Base-by-base conservation (phyloP, 164 flowering plant genomes). In the Buxus sempervirens region DNA sequence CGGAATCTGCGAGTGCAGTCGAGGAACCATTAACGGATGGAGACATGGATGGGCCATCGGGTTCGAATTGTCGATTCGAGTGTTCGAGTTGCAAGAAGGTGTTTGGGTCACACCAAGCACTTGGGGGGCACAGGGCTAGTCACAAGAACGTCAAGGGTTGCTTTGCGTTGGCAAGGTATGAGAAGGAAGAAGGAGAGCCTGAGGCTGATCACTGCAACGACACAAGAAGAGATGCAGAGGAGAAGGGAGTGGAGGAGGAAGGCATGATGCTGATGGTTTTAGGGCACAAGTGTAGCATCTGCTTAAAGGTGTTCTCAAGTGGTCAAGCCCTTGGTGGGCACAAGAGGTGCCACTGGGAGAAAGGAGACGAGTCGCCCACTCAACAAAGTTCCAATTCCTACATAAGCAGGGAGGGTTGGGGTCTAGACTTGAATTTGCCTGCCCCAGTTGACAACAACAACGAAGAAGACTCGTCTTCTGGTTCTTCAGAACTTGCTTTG, bases 241-340 rank as follows among this genome's bases (percentile, higher is more conserved):
- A 20, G 28, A 73, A 19, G 56, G 48, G 62, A 24, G 21, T 54
- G 72, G 53, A 23, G n/a, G 38, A 32, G 5, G 65, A 74, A 6
- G 75, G 56, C 58, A 65, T 69, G 68, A 61, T 22, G 62, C 12
- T 25, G 58, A 62, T 66, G 77, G 67, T 66, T 7, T 65, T 65
- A 24, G 83, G 80, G 22, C 98, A 90, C 75, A 73, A 71, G 58
- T 90, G 96, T 65, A 71, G 81, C 51, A 78, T 88, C 41, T 90
- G 98, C 57, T 67, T 64, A 60, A 88, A 77, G 88, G 86, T 85
- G 54, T 93, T 93, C 54, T 75, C 96, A 4, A 88, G 86, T 54
- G 98, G 92, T 0, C 97, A 93, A 60, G 97, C 96, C 0, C 74
- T 90, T 53, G 96, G 97, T 22, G 97, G 97, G 25, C 98, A 90